Evolutionary conservation across 2,329 filamentous ascomycete genomes (phyloP).

Genomic region (Gnomoniopsis sp.): DNA sequence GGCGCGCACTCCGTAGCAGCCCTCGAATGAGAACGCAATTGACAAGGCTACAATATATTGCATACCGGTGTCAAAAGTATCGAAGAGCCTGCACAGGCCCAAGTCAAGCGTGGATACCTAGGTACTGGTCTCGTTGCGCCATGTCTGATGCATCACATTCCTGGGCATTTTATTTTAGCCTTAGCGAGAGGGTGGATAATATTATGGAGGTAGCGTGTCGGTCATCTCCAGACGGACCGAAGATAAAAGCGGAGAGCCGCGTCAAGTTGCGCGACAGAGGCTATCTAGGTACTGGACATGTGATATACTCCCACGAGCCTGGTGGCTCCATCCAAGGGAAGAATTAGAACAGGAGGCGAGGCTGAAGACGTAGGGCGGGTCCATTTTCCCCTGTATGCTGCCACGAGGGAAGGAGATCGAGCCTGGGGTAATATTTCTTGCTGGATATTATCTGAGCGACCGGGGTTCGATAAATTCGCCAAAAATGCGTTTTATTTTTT

Average conservation of each 20-base stretch:
- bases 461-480: no score
- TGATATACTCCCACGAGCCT: not conserved
- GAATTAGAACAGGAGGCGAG: not conserved
- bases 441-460: no score
- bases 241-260: not conserved
- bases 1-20: no score
- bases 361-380: not conserved
- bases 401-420: not conserved
- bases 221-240: not conserved
- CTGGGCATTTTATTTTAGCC: not conserved
- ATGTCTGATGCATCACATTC: not conserved
- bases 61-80: no score
- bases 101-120: no score
- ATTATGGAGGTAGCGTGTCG: not conserved
- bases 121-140: no score
- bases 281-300: not conserved
- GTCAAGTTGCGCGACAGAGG: not conserved
- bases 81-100: no score
- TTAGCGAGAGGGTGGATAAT: not conserved
- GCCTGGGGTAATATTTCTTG: no score
- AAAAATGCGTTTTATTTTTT: no score
- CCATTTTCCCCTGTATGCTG: not conserved
- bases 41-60: no score
- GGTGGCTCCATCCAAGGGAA: not conserved
- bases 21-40: no score